phyloP scores from a whole-genome alignment of 2,329 filamentous ascomycete genomes.

The Chalaropsis ovoidea region DNA sequence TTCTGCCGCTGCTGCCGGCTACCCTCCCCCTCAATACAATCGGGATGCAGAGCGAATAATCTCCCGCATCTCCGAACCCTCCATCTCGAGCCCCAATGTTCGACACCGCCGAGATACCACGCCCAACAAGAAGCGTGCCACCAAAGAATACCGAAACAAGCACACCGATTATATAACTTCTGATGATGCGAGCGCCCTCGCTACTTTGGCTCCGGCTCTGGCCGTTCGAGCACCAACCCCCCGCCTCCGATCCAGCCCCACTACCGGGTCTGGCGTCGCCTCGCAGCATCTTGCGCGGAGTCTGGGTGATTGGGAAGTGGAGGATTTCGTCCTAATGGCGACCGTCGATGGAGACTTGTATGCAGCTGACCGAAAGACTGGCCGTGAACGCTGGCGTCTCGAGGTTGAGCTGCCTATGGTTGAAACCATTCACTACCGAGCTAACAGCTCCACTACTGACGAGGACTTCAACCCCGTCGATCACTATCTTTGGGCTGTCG shows the following conservation, averaged over 20 bases:
- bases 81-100: constrained; percentile 16
- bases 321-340: constrained; percentile 99
- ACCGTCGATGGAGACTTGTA: constrained; percentile 97
- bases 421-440: constrained; percentile 71
- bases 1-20: constrained; percentile 25
- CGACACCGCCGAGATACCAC: constrained; percentile 18
- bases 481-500: constrained; percentile 89
- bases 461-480: constrained; percentile 58
- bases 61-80: constrained; percentile 16
- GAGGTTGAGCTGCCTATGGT: constrained; percentile 80
- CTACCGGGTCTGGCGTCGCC: constrained; percentile 54
- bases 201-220: constrained; percentile 92
- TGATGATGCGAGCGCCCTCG: constrained; percentile 85
- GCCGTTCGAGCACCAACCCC: constrained; percentile 90
- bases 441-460: constrained; percentile 53
- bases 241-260: constrained; percentile 46
- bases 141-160: constrained; percentile 31
- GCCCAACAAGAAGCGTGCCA: constrained; percentile 31
- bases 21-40: constrained; percentile 17
- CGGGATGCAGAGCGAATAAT: constrained; percentile 13
- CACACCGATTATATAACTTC: constrained; percentile 34
- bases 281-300: constrained; percentile 91
- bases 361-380: constrained; percentile 79
- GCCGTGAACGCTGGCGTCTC: constrained; percentile 74
- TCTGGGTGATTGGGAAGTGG: constrained; percentile 98